phyloP scores from a whole-genome alignment of 2,329 filamentous ascomycete species.

The Ceratocystiopsis sp. region DNA sequence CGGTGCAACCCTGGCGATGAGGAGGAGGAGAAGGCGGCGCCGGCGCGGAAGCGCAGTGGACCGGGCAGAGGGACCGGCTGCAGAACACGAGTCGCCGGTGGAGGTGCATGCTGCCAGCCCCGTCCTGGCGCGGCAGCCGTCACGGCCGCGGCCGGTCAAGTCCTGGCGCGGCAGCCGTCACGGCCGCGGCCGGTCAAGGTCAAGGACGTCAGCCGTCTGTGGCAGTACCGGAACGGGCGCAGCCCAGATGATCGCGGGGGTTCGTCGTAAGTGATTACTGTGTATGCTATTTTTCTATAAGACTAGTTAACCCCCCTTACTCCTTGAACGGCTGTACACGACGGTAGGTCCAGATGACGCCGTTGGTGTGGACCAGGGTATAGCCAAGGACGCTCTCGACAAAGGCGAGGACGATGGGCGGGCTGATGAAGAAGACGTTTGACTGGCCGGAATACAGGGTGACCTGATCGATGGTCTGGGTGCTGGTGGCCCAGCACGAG shows the following conservation, averaged over 20 bases:
- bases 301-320: background rate
- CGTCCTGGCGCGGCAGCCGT: conserved; percentile 6
- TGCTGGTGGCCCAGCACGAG: conserved; percentile 26
- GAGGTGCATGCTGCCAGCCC: conserved; percentile 15
- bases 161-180: conserved; percentile 7
- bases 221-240: conserved; percentile 44
- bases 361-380: conserved; percentile 12
- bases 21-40: conserved; percentile 11
- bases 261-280: no score
- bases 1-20: conserved; percentile 25
- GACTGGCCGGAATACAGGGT: no score
- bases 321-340: conserved; percentile 4
- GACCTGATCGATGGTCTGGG: conserved; percentile 4
- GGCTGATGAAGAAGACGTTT: conserved; percentile 20
- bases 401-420: conserved; percentile 26
- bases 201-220: conserved; percentile 43
- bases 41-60: background rate
- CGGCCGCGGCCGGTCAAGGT: conserved; percentile 27
- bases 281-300: no score
- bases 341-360: conserved; percentile 7
- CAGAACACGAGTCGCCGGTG: no score
- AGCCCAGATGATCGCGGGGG: conserved; percentile 30
- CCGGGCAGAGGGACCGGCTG: no score
- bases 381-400: conserved; percentile 32
- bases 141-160: conserved; percentile 20